phyloP scores from a whole-genome alignment of 768 basidiomycete genomes.

The Neoboletus subvelutipes region DNA sequence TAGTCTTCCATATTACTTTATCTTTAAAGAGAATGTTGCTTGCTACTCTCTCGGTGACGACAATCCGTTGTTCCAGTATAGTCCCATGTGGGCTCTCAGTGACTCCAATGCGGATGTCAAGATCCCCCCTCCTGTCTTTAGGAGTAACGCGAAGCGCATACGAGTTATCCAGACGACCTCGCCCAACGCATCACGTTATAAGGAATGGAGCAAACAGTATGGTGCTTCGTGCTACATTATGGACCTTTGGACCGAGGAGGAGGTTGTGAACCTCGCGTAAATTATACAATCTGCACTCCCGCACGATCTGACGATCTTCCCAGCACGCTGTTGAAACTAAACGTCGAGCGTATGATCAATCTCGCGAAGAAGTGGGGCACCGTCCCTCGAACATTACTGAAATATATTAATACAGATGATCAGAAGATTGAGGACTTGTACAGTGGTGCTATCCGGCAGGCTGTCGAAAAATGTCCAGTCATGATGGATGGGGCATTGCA shows the following conservation, averaged over 20 bases:
- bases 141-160: accelerated
- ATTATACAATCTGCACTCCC: background rate
- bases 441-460: accelerated
- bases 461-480: background rate
- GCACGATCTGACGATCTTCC: background rate
- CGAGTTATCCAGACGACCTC: background rate
- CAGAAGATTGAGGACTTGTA: accelerated
- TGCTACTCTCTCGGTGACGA: accelerated
- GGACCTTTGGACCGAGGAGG: background rate
- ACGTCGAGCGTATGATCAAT: background rate
- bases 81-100: too few relatives aligned
- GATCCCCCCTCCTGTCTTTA: background rate
- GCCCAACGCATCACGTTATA: background rate
- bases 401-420: accelerated
- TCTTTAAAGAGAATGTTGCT: background rate
- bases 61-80: accelerated
- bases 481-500: too few relatives aligned
- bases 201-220: background rate
- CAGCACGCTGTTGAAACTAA: background rate
- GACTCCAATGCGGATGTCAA: too few relatives aligned
- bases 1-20: background rate
- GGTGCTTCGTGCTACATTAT: background rate
- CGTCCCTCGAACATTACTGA: background rate
- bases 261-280: background rate
- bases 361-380: background rate